Conservation (phyloP, 1,284 basidiomycete species). For the Fomitopsis schrenkii region DNA sequence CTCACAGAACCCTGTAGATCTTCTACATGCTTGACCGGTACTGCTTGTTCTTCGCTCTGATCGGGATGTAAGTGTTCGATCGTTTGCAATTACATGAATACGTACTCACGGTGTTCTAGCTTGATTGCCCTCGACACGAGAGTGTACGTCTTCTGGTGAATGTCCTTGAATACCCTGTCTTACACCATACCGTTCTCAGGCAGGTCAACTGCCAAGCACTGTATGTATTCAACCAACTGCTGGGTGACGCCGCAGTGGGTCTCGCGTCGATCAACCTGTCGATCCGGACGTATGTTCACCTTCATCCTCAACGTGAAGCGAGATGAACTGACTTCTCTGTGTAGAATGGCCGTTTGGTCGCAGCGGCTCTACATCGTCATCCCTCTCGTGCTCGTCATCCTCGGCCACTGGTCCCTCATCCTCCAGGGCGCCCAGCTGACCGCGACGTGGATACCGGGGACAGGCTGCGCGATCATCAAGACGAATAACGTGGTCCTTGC, state of each 20-base stretch:
- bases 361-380: constrained; percentile 54
- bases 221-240: constrained; percentile 70
- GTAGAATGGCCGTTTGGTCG: constrained; percentile 68
- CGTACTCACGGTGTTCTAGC: constrained; percentile 25
- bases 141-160: constrained; percentile 29
- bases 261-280: constrained; percentile 79
- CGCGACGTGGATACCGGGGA: constrained; percentile 43
- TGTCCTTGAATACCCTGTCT: not conserved
- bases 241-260: constrained; percentile 70
- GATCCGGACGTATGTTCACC: constrained; percentile 55
- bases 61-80: constrained; percentile 50
- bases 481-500: constrained; percentile 57
- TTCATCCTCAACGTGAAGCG: constrained; percentile 6
- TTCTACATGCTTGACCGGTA: constrained; percentile 78
- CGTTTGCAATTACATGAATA: not conserved
- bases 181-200: constrained; percentile 26
- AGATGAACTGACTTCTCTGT: constrained; percentile 1
- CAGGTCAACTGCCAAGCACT: constrained; percentile 61
- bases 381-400: constrained; percentile 51
- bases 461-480: constrained; percentile 48
- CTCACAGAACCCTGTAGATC: constrained; percentile 34
- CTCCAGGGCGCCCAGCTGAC: constrained; percentile 54
- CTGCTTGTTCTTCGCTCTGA: constrained; percentile 58
- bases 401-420: constrained; percentile 42
- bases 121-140: constrained; percentile 55